phyloP scores from a whole-genome alignment of 2,329 filamentous ascomycete genomes.

The Penicillium sp. region DNA sequence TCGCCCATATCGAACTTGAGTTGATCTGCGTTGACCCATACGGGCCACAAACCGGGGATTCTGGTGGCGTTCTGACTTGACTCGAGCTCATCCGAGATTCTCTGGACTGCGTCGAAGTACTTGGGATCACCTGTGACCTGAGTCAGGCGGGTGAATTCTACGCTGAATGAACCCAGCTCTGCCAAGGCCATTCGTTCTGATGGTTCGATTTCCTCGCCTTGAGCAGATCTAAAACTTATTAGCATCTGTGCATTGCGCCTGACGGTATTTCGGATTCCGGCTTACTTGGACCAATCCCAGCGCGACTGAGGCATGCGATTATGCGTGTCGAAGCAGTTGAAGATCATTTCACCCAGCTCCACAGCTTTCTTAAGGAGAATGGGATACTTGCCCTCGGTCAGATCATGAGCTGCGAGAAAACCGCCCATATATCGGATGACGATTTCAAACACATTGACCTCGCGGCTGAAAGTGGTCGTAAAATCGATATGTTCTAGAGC shows the following conservation, averaged over 20 bases:
- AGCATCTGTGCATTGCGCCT: slow-evolving; percentile 36
- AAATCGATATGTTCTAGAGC: slow-evolving; percentile 74
- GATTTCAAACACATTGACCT: slow-evolving; percentile 87
- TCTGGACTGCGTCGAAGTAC: slow-evolving; percentile 84
- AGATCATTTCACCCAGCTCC: slow-evolving; percentile 75
- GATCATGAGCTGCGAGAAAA: slow-evolving; percentile 76
- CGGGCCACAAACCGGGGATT: slow-evolving; percentile 75
- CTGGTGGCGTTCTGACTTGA: slow-evolving; percentile 65
- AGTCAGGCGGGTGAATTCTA: slow-evolving; percentile 85
- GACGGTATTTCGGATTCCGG: neutral
- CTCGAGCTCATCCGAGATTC: slow-evolving; percentile 73
- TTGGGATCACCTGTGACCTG: slow-evolving; percentile 75
- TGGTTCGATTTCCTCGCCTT: slow-evolving; percentile 37
- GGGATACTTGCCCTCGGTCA: slow-evolving; percentile 66
- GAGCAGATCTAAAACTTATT: slow-evolving; percentile 24
- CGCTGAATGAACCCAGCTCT: slow-evolving; percentile 72
- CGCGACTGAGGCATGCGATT: slow-evolving; percentile 85
- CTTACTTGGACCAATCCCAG: slow-evolving; percentile 68
- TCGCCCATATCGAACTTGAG: slow-evolving; percentile 28
- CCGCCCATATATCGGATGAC: slow-evolving; percentile 89
- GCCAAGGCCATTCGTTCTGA: slow-evolving; percentile 61
- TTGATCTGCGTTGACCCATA: slow-evolving; percentile 57
- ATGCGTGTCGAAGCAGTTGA: slow-evolving; percentile 81
- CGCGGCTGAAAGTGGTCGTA: slow-evolving; percentile 59
- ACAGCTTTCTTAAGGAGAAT: slow-evolving; percentile 70